phyloP scores from a whole-genome alignment of 805 yeast genomes.

The Dipodascopsis uninucleata region DNA sequence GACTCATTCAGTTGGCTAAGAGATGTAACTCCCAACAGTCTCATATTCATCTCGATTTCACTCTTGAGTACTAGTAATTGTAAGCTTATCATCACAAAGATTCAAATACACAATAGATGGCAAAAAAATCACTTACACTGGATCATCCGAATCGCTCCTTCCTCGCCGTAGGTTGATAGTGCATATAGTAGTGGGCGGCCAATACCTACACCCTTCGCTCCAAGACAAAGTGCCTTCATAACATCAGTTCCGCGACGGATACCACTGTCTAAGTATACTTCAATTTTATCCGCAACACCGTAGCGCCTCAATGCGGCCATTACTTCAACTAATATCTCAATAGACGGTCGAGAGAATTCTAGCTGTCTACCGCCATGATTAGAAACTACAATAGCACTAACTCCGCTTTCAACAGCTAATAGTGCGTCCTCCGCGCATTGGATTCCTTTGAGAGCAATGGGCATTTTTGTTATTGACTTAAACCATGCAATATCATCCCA shows the following conservation, averaged over 20 bases:
- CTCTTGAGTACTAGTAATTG: too few species aligned
- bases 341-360: conserved; percentile 56
- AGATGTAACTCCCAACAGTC: too few species aligned
- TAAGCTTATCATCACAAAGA: too few species aligned
- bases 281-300: conserved; percentile 40
- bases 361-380: conserved; percentile 73
- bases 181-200: conserved; percentile 63
- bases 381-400: conserved; percentile 65
- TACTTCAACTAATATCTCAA: conserved; percentile 58
- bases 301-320: conserved; percentile 17
- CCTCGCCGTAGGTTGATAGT: conserved; percentile 60
- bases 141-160: too few species aligned
- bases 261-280: conserved; percentile 60
- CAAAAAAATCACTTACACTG: too few species aligned
- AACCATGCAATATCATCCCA: conserved; percentile 1
- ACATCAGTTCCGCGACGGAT: conserved; percentile 60
- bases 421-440: conserved; percentile 67
- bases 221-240: conserved; percentile 57
- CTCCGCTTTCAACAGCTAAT: conserved; percentile 59
- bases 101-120: too few species aligned
- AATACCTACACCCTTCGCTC: conserved; percentile 58
- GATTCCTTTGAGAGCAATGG: conserved; percentile 59
- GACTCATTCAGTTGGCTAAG: too few species aligned
- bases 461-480: too few species aligned
- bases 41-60: too few species aligned